These are phyloP conservation scores for Suillus subaureus DNA, from an alignment of 768 basidiomycete genomes.

Conservation along the genomic window DNA sequence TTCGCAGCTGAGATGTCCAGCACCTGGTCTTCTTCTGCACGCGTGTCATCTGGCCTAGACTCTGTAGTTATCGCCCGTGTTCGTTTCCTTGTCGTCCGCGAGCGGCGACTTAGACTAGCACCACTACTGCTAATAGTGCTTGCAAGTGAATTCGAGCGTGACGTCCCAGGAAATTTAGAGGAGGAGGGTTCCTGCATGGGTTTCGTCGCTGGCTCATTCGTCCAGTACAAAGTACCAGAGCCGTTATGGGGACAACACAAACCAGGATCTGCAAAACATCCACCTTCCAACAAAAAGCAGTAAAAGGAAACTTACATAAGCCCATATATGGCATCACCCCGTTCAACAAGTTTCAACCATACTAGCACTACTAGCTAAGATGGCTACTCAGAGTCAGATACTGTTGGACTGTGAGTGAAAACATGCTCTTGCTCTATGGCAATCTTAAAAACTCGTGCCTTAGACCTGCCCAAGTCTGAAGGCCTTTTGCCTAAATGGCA, in stretches of 20 bases:
- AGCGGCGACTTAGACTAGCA: constrained; percentile 52
- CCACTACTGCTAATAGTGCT: constrained; percentile 50
- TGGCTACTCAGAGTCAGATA: constrained; percentile 16
- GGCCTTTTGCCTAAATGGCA: constrained; percentile 90
- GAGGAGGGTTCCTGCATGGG: constrained; percentile 36
- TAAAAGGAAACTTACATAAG: constrained; percentile 34
- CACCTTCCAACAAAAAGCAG: constrained; percentile 12
- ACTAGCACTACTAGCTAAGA: neutral
- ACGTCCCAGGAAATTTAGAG: constrained; percentile 29
- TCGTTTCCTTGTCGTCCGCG: constrained; percentile 50
- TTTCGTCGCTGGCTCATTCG: constrained; percentile 23
- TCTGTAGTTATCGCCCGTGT: constrained; percentile 50
- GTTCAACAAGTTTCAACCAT: constrained; percentile 17
- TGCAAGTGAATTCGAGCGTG: constrained; percentile 35
- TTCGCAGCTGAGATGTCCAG: constrained; percentile 33
- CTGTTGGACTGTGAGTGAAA: constrained; percentile 26
- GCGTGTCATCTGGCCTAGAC: constrained; percentile 25
- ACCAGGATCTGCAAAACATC: constrained; percentile 20
- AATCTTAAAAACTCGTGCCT: constrained; percentile 6
- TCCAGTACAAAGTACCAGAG: constrained; percentile 22
- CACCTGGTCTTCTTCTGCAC: constrained; percentile 21
- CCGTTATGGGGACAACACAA: constrained; percentile 14
- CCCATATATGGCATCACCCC: neutral
- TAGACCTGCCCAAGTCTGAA: constrained; percentile 63
- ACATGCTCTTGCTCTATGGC: neutral